Evolutionary conservation across 768 basidiomycete genomes (phyloP).

Genomic region (Suillus subalutaceus): DNA sequence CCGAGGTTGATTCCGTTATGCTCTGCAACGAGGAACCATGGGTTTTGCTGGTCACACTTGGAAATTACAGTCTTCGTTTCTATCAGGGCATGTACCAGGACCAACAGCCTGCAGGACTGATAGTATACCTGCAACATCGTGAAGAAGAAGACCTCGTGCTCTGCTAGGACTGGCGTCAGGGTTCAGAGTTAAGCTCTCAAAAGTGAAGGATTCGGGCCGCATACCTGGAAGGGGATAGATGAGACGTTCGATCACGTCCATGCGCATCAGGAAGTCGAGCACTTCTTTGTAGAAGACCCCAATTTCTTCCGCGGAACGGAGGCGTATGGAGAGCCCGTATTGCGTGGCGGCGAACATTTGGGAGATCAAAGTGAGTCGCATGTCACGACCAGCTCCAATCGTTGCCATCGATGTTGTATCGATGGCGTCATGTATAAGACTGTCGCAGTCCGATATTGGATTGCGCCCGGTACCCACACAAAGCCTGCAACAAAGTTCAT

Average conservation of each 20-base stretch:
- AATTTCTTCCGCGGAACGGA: slow-evolving; percentile 30
- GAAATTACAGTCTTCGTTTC: slow-evolving; percentile 26
- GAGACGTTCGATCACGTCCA: slow-evolving; percentile 41
- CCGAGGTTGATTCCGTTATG: slow-evolving; percentile 38
- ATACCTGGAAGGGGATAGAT: slow-evolving; percentile 42
- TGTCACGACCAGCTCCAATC: slow-evolving; percentile 31
- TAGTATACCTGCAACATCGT: slow-evolving; percentile 44
- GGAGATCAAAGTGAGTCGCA: slow-evolving; percentile 40
- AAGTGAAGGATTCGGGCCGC: slow-evolving; percentile 9
- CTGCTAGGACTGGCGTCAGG: slow-evolving; percentile 41
- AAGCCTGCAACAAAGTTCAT: slow-evolving; percentile 31
- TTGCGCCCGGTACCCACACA: slow-evolving; percentile 46
- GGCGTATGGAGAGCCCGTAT: slow-evolving; percentile 33
- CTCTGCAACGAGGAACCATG: slow-evolving; percentile 38
- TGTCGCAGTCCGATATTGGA: slow-evolving; percentile 40
- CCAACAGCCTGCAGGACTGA: slow-evolving; percentile 42
- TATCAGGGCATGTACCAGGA: slow-evolving; percentile 40
- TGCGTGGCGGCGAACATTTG: slow-evolving; percentile 39
- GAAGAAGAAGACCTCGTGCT: slow-evolving; percentile 45
- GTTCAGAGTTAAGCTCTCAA: slow-evolving; percentile 22
- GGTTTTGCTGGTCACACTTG: slow-evolving; percentile 17
- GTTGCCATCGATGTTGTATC: slow-evolving; percentile 28
- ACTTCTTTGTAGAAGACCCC: slow-evolving; percentile 39
- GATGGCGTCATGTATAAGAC: slow-evolving; percentile 33
- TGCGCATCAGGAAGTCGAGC: slow-evolving; percentile 31